These are phyloP conservation scores for Curvularia eragrostidis DNA, from an alignment of 2,329 filamentous ascomycete species.

Conservation along the genomic window DNA sequence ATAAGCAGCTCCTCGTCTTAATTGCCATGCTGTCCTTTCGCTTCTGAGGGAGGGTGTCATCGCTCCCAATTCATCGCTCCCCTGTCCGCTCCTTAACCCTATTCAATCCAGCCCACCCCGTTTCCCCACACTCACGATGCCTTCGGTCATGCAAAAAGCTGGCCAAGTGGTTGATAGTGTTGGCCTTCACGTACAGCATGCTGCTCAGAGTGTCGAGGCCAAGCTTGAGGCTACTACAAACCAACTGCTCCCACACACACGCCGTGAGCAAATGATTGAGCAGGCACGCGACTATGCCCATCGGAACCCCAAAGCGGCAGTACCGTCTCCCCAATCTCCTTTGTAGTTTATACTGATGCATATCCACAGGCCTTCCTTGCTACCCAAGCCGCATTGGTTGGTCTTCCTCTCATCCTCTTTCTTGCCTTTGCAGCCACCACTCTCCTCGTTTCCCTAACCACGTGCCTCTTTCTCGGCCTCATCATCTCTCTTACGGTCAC, in stretches of 20 bases:
- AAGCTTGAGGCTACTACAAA: constrained; percentile 54
- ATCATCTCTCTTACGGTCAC: constrained; percentile 65
- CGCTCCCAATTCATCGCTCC: constrained; percentile 6
- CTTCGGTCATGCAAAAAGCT: constrained; percentile 33
- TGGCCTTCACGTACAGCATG: constrained; percentile 22
- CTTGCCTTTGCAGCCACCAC: constrained; percentile 68
- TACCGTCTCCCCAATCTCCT: constrained; percentile 50
- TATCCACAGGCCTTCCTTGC: constrained; percentile 68
- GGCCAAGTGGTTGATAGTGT: constrained; percentile 35
- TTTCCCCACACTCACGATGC: constrained; percentile 19
- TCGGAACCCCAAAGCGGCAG: constrained; percentile 72
- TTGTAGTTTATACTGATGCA: not conserved
- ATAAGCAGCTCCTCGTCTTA: not conserved
- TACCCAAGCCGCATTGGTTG: constrained; percentile 68
- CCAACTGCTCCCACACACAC: constrained; percentile 64
- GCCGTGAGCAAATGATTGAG: constrained; percentile 64
- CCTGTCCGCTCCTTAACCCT: not conserved
- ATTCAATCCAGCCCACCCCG: not conserved
- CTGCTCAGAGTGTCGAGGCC: constrained; percentile 24
- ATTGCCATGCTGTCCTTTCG: not conserved
- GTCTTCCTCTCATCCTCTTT: constrained; percentile 73
- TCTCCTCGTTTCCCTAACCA: constrained; percentile 66
- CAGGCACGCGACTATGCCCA: constrained; percentile 63
- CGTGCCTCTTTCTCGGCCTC: constrained; percentile 62
- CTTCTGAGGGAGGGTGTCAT: not conserved